Base-by-base conservation (phyloP, 345 rosid genomes). In the Gossypium australe region DNA sequence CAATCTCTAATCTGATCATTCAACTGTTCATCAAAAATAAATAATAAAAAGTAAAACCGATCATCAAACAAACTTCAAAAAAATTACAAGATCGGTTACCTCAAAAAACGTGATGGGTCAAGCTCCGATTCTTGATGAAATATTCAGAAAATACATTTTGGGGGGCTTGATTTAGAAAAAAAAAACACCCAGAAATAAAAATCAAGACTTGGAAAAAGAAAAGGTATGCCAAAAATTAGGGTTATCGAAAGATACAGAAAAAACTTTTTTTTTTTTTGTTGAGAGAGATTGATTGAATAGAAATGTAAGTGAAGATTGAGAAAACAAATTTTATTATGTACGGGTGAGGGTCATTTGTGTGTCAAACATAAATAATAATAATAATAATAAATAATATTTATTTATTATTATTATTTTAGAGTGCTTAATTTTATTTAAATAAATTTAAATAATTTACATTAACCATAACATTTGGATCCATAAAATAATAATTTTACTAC, bases 41-140 rank as follows among this genome's bases (percentile, higher is more conserved):
- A 70, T 16, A 57, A 64, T 41, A 58, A 22, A 62, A 56, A 44
- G 13, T 18, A 74, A 70, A 85, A 71, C 75, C 79, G 83, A 88
- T 81, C 75, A 78, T 82, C 77, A 49, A 80, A 74, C 64, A 44
- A 81, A 41, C 79, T 71, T 38, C 2, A 27, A 49, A 12, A 74
- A 63, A 85, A 89, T 83, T 70, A 83, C 86, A 78, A 78, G 86
- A 88, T 86, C 85, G 90, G 83, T 82, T 85, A 80, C 76, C 72
- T 49, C 24, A 49, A 73, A 66, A 66, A 76, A 57, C 44, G 59
- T 61, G 78, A 81, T 71, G 83, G 83, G 81, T 83, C 82, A 60
- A 66, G 70, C 66, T 77, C 63, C 60, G 78, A 77, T 77, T 80
- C 43, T 81, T 53, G 9, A 51, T 24, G 29, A 57, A 44, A 48